Percentiles rank a stretch among this genome's conserved stretches.
Evolutionary conservation across 495 filamentous ascomycete genomes (phyloP).

Genomic region (Neurospora hispaniola): DNA sequence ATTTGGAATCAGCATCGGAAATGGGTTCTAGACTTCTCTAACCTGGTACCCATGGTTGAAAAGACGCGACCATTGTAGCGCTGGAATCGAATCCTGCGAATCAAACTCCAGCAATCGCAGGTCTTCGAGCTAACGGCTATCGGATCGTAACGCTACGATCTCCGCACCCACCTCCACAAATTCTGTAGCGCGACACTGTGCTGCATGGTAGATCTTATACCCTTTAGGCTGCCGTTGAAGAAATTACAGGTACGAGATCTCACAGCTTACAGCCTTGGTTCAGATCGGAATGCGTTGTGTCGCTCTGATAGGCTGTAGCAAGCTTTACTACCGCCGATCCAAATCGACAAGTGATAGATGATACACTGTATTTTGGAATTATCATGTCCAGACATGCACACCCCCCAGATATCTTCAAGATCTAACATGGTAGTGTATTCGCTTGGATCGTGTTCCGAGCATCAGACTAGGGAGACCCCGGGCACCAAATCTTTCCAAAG

Average conservation of each 20-base stretch:
- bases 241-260: neutral
- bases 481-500: neutral
- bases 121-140: neutral
- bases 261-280: neutral
- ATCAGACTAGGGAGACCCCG: neutral
- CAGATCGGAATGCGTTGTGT: neutral
- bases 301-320: neutral
- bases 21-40: neutral
- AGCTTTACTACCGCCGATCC: neutral
- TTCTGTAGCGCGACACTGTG: neutral
- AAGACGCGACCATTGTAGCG: neutral
- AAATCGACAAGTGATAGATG: neutral
- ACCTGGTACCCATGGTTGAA: neutral
- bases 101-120: neutral
- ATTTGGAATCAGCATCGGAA: neutral
- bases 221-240: neutral
- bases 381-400: neutral
- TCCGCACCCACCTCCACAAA: neutral
- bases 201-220: neutral
- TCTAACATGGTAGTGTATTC: neutral
- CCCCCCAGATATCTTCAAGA: neutral
- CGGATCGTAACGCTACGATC: neutral
- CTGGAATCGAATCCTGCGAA: neutral
- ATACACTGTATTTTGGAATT: neutral
- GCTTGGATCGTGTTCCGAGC: neutral